Conservation (phyloP, 2,329 filamentous ascomycete genomes). For the Hansfordia pulvinata region DNA sequence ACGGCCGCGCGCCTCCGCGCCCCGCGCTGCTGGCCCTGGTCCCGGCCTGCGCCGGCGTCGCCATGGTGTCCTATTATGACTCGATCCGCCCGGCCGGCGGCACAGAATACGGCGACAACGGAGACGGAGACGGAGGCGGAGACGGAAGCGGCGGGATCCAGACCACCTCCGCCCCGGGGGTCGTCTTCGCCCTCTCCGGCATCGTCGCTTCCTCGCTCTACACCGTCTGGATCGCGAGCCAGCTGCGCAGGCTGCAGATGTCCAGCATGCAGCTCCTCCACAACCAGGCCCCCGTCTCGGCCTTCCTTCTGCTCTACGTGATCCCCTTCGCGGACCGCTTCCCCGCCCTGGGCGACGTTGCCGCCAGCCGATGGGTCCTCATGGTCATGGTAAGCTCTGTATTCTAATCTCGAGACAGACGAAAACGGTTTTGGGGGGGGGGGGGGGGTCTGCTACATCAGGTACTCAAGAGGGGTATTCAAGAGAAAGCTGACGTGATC, state of each 20-base stretch:
- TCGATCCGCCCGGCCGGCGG: slow-evolving; percentile 38
- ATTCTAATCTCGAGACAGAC: no score
- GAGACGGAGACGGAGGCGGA: no score
- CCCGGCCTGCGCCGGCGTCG: slow-evolving; percentile 51
- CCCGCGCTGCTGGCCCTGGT: slow-evolving; percentile 39
- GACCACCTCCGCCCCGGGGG: slow-evolving; percentile 43
- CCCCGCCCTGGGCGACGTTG: slow-evolving; percentile 38
- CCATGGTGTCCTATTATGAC: slow-evolving; percentile 55
- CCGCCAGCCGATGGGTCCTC: slow-evolving; percentile 38
- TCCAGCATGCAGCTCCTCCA: slow-evolving; percentile 56
- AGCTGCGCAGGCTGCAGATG: slow-evolving; percentile 51
- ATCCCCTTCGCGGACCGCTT: slow-evolving; percentile 54
- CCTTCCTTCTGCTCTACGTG: slow-evolving; percentile 48
- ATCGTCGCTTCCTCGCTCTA: slow-evolving; percentile 54
- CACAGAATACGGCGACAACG: no score
- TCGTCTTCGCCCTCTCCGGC: slow-evolving; percentile 49
- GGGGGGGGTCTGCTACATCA: no score
- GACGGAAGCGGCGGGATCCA: slow-evolving; percentile 32
- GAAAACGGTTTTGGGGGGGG: no score
- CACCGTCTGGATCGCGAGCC: slow-evolving; percentile 55
- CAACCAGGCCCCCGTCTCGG: slow-evolving; percentile 52
- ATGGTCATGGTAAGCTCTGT: slow-evolving; percentile 36
- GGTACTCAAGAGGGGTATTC: no score
- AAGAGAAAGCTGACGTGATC: slow-evolving; percentile 7
- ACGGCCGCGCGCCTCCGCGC: slow-evolving; percentile 39